A percentile compares a stretch with the other conserved stretches of the same genome.
Conservation (phyloP, 257 asterid genomes). For the Leptodermis oblonga region DNA sequence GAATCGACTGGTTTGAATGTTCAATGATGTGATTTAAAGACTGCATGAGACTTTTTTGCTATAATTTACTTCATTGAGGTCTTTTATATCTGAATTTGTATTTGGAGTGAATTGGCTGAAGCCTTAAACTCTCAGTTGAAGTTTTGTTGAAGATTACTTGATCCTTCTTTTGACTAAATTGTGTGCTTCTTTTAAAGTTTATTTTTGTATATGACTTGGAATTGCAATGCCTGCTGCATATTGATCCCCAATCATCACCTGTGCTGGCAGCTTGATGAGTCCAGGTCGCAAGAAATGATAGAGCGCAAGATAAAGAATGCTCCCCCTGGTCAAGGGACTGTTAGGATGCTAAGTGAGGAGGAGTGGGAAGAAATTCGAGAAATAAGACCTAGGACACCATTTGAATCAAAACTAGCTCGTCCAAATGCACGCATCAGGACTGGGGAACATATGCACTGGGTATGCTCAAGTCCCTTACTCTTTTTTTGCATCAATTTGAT, state of each 20-base stretch:
- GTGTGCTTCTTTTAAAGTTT: neutral
- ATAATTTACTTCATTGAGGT: neutral
- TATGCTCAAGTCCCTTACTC: slow-evolving; percentile 10
- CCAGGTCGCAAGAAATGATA: slow-evolving; percentile 63
- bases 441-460: slow-evolving; percentile 30
- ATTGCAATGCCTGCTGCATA: neutral
- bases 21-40: neutral
- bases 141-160: neutral
- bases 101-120: neutral
- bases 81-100: neutral
- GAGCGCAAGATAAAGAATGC: slow-evolving; percentile 75
- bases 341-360: slow-evolving; percentile 84
- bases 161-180: neutral
- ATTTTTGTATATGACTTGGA: neutral
- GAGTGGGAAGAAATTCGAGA: slow-evolving; percentile 87
- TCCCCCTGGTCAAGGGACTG: slow-evolving; percentile 85
- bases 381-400: slow-evolving; percentile 78
- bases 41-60: neutral
- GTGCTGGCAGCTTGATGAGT: slow-evolving; percentile 63
- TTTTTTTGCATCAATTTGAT: neutral
- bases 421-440: slow-evolving; percentile 49
- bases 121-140: neutral
- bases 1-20: neutral
- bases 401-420: slow-evolving; percentile 77
- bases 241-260: neutral